A percentile compares a stretch with the other conserved stretches of the same genome.
These are phyloP conservation scores for Lentinus polychrous DNA, from an alignment of 1,284 basidiomycete genomes.

Conservation along the genomic window DNA sequence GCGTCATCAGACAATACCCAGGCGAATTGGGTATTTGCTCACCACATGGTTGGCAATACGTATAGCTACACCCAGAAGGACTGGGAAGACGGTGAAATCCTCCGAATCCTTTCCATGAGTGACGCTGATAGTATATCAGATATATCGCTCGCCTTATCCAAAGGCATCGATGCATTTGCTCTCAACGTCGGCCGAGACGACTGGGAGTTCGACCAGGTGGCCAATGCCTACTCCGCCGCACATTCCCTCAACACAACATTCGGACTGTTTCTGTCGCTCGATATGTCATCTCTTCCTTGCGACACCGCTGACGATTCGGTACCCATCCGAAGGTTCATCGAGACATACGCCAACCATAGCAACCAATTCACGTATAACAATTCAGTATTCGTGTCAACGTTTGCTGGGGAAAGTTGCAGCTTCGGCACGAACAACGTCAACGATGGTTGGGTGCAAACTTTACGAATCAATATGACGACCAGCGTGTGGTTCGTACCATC, in stretches of 20 bases:
- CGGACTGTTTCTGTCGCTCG: slow-evolving; percentile 53
- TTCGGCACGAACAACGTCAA: slow-evolving; percentile 31
- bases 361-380: slow-evolving; percentile 37
- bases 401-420: slow-evolving; percentile 44
- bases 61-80: slow-evolving; percentile 28
- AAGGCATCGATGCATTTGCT: slow-evolving; percentile 37
- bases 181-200: slow-evolving; percentile 39
- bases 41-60: slow-evolving; percentile 37
- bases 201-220: slow-evolving; percentile 42
- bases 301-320: slow-evolving; percentile 26
- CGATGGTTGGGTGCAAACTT: slow-evolving; percentile 26
- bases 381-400: slow-evolving; percentile 44
- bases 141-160: slow-evolving; percentile 30
- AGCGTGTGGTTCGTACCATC: slow-evolving; percentile 30
- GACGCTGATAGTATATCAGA: slow-evolving; percentile 18
- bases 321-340: slow-evolving; percentile 35
- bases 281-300: slow-evolving; percentile 46
- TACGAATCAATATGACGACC: slow-evolving; percentile 20
- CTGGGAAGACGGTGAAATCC: slow-evolving; percentile 29
- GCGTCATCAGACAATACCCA: neutral
- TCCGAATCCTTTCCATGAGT: neutral
- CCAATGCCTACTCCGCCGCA: slow-evolving; percentile 34
- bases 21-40: slow-evolving; percentile 19
- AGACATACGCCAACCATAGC: slow-evolving; percentile 31
- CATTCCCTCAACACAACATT: slow-evolving; percentile 24